Evolutionary conservation across 352 stramenopile species (phyloP), one percentile per base, ranked within the genome.

Genomic region (Pythium chondricola): DNA sequence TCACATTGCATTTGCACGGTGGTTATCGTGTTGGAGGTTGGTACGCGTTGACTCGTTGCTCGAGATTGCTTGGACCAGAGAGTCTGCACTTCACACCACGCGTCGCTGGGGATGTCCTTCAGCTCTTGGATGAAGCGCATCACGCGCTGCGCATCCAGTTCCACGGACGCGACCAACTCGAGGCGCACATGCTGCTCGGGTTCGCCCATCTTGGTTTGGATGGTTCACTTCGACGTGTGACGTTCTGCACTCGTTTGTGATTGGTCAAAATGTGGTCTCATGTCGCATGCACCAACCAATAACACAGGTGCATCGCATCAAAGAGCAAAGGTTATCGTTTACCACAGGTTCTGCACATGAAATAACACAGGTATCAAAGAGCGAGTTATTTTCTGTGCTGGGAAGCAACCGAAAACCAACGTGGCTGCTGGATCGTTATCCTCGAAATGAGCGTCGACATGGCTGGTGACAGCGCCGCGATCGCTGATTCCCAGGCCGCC

Each of bases 101-200:
- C 77, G 31, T 76, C 57, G 4, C 47, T 24, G 4, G 71, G 71
- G 20, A 83, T 45, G 13, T 63, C 70, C 0, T 56, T 48, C 22
- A 86, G 61, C 39, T 74, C 64, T 39, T 84, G 74, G 8, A 88
- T 32, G 26, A 88, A 67, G 2, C 53, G 47, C 31, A 67, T 43
- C 13, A 83, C 68, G 17, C 65, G 49, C 7, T 43, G 36, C 26
- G 67, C 39, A 24, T 71, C 56, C 1, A 85, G 40, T 10, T 56
- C 63, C 16, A 60, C 46, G 0, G 51, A 61, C 7, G 67, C 61
- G 6, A 64, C 52, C 56, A 83, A 71, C 43, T 88, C 74, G 22
- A 88, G 46, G 0, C 66, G 66, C 24, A 88, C 68, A 2, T 54
- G 50, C 44, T 77, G 60, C 61, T 52, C 43, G 6, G 22, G 18